phyloP scores from a whole-genome alignment of 371 early-diverging fungal species.

The Apophysomyces elegans region DNA sequence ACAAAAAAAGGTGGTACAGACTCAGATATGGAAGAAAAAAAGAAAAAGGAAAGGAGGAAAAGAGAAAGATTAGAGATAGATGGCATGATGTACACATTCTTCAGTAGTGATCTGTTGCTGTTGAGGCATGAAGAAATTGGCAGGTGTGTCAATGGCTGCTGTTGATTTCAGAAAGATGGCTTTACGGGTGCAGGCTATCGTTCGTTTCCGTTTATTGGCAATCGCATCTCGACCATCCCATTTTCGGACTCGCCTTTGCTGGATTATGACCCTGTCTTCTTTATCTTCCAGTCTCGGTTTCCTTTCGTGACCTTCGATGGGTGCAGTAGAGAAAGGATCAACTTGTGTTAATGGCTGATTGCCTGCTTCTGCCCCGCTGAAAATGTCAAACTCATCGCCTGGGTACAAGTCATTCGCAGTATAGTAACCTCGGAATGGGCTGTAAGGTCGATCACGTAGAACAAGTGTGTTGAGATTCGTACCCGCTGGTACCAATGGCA shows the following conservation, averaged over 20 bases:
- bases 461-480: background rate
- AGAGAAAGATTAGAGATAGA: background rate
- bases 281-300: background rate
- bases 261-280: background rate
- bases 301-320: background rate
- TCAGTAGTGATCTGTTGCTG: background rate
- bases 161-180: background rate
- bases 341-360: background rate
- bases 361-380: background rate
- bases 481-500: background rate
- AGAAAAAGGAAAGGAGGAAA: background rate
- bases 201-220: background rate
- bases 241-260: conserved; percentile 2
- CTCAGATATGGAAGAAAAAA: background rate
- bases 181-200: background rate
- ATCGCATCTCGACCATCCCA: background rate
- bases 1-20: background rate
- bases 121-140: conserved; percentile 10
- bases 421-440: conserved; percentile 18
- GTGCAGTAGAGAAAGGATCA: background rate
- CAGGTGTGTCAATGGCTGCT: conserved; percentile 1
- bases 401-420: conserved; percentile 14
- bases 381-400: conserved; percentile 15
- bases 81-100: background rate
- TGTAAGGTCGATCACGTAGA: conserved; percentile 19